Evolutionary conservation across 78 protist species (phyloP).

Genomic region (Dictyostelium discoideum): dicty_2.7 NC_007089.4:4358501-4359000

Average conservation of each 20-base stretch:
- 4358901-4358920: constrained; percentile 34
- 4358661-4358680: neutral
- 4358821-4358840: constrained; percentile 49
- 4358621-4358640: constrained; percentile 16
- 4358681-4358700: constrained; percentile 17
- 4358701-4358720: constrained; percentile 9
- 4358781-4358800: constrained; percentile 20
- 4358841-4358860: constrained; percentile 40
- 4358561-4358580: neutral
- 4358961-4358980: constrained; percentile 61
- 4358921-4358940: constrained; percentile 42
- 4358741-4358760: constrained; percentile 14
- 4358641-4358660: constrained; percentile 8
- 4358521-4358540: neutral
- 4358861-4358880: constrained; percentile 42
- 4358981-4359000: neutral
- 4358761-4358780: neutral
- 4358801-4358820: constrained; percentile 19
- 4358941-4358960: constrained; percentile 66
- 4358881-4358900: constrained; percentile 51
- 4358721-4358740: neutral
- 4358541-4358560: neutral
- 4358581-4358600: neutral
- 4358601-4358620: constrained; percentile 39
- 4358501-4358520: neutral